Percentiles rank a stretch among this genome's conserved stretches.
These are phyloP conservation scores for Pythium apleroticum DNA, from an alignment of 352 stramenopile species.

Conservation along the genomic window DNA sequence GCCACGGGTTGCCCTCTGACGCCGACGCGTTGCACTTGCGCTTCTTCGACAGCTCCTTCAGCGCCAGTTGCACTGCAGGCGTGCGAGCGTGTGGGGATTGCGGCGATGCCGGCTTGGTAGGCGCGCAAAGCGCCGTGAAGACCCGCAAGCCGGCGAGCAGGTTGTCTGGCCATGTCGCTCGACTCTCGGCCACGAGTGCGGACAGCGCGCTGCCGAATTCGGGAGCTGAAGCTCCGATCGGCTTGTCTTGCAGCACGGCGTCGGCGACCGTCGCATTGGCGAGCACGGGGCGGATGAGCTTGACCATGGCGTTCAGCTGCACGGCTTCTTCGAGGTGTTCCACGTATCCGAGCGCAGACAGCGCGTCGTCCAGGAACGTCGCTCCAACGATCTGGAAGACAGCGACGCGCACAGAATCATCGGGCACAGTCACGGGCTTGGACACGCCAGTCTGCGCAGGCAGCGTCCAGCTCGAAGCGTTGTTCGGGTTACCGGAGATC, in stretches of 20 bases:
- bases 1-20: slow-evolving; percentile 5
- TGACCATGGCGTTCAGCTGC: slow-evolving; percentile 66
- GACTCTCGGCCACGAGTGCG: slow-evolving; percentile 14
- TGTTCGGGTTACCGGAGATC: slow-evolving; percentile 8
- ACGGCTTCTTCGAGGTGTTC: slow-evolving; percentile 41
- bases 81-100: slow-evolving; percentile 2
- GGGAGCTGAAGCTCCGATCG: background rate
- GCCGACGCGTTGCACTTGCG: slow-evolving; percentile 1
- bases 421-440: background rate
- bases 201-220: slow-evolving; percentile 22
- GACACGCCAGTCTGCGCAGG: background rate
- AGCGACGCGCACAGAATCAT: slow-evolving; percentile 21
- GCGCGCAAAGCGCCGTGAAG: slow-evolving; percentile 46
- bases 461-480: slow-evolving; percentile 13
- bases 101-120: slow-evolving; percentile 6
- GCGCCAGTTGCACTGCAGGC: slow-evolving; percentile 36
- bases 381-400: slow-evolving; percentile 56
- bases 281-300: slow-evolving; percentile 54
- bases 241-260: slow-evolving; percentile 18
- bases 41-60: slow-evolving; percentile 53
- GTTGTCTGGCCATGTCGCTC: slow-evolving; percentile 35
- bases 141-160: slow-evolving; percentile 49
- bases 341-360: slow-evolving; percentile 53
- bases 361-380: slow-evolving; percentile 58
- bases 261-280: slow-evolving; percentile 40